A percentile compares a stretch with the other conserved stretches of the same genome.
phyloP scores from a whole-genome alignment of 2,329 filamentous ascomycete species.

The Ophiobolus disseminans region DNA sequence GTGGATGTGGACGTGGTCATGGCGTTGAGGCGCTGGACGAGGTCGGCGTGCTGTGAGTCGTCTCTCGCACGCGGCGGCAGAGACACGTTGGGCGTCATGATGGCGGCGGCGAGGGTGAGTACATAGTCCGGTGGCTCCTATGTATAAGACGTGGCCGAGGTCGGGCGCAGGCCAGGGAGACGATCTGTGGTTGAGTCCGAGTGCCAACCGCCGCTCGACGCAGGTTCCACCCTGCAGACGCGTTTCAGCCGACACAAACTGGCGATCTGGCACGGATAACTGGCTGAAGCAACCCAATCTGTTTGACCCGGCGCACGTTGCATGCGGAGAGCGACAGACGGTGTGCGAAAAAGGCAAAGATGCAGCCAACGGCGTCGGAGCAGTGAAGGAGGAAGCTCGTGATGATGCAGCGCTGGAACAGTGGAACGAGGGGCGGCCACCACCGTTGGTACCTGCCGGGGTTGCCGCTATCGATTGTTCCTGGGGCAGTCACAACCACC shows the following conservation, averaged over 20 bases:
- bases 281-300: slow-evolving; percentile 28
- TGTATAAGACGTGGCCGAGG: slow-evolving; percentile 18
- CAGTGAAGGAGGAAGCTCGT: slow-evolving; percentile 7
- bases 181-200: slow-evolving; percentile 27
- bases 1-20: slow-evolving; percentile 22
- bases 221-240: slow-evolving; percentile 41
- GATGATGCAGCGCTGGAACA: slow-evolving; percentile 22
- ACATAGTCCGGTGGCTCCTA: slow-evolving; percentile 31
- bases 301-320: slow-evolving; percentile 28
- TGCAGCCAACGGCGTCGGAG: slow-evolving; percentile 10
- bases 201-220: slow-evolving; percentile 31
- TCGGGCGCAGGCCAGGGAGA: slow-evolving; percentile 23
- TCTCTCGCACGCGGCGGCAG: slow-evolving; percentile 21
- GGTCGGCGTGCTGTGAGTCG: slow-evolving; percentile 24
- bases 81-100: slow-evolving; percentile 35
- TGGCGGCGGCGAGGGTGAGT: slow-evolving; percentile 33
- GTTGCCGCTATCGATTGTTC: slow-evolving; percentile 21
- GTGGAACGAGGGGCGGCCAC: slow-evolving; percentile 8
- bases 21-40: slow-evolving; percentile 32
- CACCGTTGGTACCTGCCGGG: slow-evolving; percentile 22
- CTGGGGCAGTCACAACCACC: slow-evolving; percentile 9
- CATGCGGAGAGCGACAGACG: slow-evolving; percentile 29
- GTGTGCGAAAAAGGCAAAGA: slow-evolving; percentile 24
- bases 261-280: slow-evolving; percentile 23
- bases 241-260: slow-evolving; percentile 43